Evolutionary conservation across 805 yeast species (phyloP), one percentile per base, ranked within the genome.

Genomic region (Grigorovia humatica): DNA sequence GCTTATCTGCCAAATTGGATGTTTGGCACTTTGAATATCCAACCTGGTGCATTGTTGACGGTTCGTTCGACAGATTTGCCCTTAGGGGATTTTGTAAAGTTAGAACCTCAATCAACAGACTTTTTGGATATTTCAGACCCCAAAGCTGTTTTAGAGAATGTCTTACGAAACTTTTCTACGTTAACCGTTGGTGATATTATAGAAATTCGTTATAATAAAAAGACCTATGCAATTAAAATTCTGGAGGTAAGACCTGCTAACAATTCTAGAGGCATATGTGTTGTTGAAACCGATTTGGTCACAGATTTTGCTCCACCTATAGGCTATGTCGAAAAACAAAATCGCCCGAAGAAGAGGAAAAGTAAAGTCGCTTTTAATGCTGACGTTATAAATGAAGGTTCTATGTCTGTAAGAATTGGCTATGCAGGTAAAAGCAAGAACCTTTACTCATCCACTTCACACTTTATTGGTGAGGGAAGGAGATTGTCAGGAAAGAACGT

Each of bases 241-340:
- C 71, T 91, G 46, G 97, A 93, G 60, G 87, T 81, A 29, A 87
- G 87, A 61, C 98, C 98, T 0, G 86, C 83, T 49, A 74, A 80
- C 1, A 59, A 67, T 7, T 70, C 73, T 8, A 71, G 77, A 38
- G 86, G 96, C 53, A 83, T 91, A 13, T 91, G 97, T 74, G 96
- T 93, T 5, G 88, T 93, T 29, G 99, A 93, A 65, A 93, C 99
- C 0, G 99, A 93, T 71, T 74, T 93, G 55, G 96, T 88, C 53
- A 95, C 97, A 0, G 99, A 93, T 64, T 93, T 93, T 72, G 98
- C 97, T 1, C 96, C 99, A 2, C 99, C 99, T 0, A 96, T 91
- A 5, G 99, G 99, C 0, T 93, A 93, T 65, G 96, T 87, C 18
- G 98, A 91, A 64, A 23, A 23, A 23, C 27, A 23, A 23, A 23